Base-by-base conservation (phyloP, 2,329 filamentous ascomycete species). In the Trichoderma polysporum region DNA sequence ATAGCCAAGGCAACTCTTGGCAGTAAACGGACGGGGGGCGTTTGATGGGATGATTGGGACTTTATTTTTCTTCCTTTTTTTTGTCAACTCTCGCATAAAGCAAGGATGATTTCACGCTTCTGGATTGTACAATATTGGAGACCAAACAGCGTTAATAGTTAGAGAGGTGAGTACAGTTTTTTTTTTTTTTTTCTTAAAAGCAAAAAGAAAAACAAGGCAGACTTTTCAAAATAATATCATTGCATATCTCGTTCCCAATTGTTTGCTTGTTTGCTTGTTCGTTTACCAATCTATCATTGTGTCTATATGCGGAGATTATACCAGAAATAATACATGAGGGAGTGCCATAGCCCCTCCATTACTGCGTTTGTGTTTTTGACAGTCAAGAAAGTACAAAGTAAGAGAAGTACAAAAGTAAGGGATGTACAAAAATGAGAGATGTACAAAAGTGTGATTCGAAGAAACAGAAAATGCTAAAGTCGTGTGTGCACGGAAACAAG, bases 1-100 rank as follows among this genome's bases (percentile, higher is more conserved):
- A 84, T 17, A 84, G 84, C n/a, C 79, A 82, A 67, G 78, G 78
- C 39, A 50, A 25, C 52, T 80, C 82, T 37, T 86, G 84, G 84
- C 82, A 80, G 74, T 83, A 71, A 59, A 66, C 10, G 56, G 37
- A 45, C 27, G 61, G 39, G 54, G 12, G 66, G 58, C 58, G 53
- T 68, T 65, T 65, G 57, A 68, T 61, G 66, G 58, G 27, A 59
- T 37, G 68, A 60, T 67, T 58, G 66, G 64, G 45, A 56, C 17
- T 61, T 58, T 66, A 35, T 61, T 35, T 62, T 54, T 56, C 35
- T 22, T 62, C 27, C 7, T 31, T 27, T 41, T n/a, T 2, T 31
- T 39, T 56, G 29, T 56, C 58, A 33, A 33, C 49, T 63, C 37
- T 41, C 41, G 49, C 27, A 52, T 54, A 27, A 58, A 56, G 49